Evolutionary conservation across 768 basidiomycete species (phyloP), one percentile per base, ranked within the genome.

Genomic region (Cubamyces sp.): DNA sequence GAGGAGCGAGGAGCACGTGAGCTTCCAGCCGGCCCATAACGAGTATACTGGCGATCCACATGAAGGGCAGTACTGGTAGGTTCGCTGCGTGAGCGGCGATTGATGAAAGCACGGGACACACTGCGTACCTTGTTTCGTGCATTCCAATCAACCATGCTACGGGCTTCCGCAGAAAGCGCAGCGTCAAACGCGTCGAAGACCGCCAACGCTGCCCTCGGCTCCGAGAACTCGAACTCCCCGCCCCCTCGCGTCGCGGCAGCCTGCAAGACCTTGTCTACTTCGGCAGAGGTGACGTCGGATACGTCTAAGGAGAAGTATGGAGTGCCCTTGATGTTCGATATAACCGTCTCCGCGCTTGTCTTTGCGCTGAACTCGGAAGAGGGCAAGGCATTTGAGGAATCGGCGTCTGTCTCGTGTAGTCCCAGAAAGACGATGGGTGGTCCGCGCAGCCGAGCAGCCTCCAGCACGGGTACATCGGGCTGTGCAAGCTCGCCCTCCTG

Each of bases 1-100:
- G 19, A 93, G 74, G 26, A 92, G 73, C 0, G 90, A 82, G 6
- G 82, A 78, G 73, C 96, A 99, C 4, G 84, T 82, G 1, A 95
- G 76, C 75, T 99, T 99, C 96, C 95, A 99, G 0, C 96, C 96
- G 3, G 86, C 94, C 96, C 96, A 98, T 67, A 92, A 79, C 0
- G 93, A 91, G 69, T 92, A 91, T 0, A 87, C 84, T 2, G 82
- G 82, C 0, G 87, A 84, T 3, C 95, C 94, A 72, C 96, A 98
- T 0, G 85, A 87, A 0, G 96, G 83, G 71, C 96, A 98, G 73
- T 92, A 96, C 93, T 95, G 63, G 26, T 3, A 26, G 26, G 43
- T 41, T 53, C 55, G 18, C 54, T 34, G 37, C 28, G 46, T 53
- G 34, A 56, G 30, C 21, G 12, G 41, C 30, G 19, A 37, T 47